Percentiles rank a stretch among this genome's conserved stretches.
Conservation (phyloP, 768 basidiomycete species). For the Psilocybe tampanensis region DNA sequence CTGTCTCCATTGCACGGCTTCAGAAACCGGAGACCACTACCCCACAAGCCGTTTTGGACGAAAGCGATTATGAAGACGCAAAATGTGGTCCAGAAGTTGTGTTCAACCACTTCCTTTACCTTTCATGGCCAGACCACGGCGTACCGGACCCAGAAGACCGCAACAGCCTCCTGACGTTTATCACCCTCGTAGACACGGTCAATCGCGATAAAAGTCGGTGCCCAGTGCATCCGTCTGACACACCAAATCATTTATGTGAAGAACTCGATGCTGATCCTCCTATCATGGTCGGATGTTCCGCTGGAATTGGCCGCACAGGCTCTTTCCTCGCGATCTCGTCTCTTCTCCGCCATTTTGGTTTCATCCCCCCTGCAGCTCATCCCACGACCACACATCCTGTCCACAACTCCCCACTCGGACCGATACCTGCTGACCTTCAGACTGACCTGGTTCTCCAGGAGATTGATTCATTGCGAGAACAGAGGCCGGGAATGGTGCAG, state of each 20-base stretch:
- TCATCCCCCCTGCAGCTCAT: slow-evolving; percentile 40
- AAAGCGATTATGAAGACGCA: slow-evolving; percentile 20
- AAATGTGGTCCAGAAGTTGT: slow-evolving; percentile 37
- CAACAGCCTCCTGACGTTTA: slow-evolving; percentile 60
- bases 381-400: slow-evolving; percentile 34
- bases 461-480: slow-evolving; percentile 78
- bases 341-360: slow-evolving; percentile 62
- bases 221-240: slow-evolving; percentile 21
- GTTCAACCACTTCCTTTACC: slow-evolving; percentile 75
- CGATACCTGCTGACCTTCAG: slow-evolving; percentile 46
- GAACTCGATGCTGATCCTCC: slow-evolving; percentile 66
- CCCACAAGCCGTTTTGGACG: background rate
- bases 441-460: slow-evolving; percentile 70
- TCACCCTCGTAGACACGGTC: slow-evolving; percentile 60
- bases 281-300: slow-evolving; percentile 82
- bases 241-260: slow-evolving; percentile 3
- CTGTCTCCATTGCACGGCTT: slow-evolving; percentile 53
- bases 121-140: slow-evolving; percentile 85
- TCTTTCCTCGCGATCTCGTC: slow-evolving; percentile 83
- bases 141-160: slow-evolving; percentile 68
- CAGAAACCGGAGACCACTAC: slow-evolving; percentile 7
- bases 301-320: slow-evolving; percentile 87
- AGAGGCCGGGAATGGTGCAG: slow-evolving; percentile 83
- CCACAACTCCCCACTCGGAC: slow-evolving; percentile 58
- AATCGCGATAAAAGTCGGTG: slow-evolving; percentile 51